Base-by-base conservation (phyloP, 306 rosid species). In the barrel medic (Medicago truncatula) region DNA sequence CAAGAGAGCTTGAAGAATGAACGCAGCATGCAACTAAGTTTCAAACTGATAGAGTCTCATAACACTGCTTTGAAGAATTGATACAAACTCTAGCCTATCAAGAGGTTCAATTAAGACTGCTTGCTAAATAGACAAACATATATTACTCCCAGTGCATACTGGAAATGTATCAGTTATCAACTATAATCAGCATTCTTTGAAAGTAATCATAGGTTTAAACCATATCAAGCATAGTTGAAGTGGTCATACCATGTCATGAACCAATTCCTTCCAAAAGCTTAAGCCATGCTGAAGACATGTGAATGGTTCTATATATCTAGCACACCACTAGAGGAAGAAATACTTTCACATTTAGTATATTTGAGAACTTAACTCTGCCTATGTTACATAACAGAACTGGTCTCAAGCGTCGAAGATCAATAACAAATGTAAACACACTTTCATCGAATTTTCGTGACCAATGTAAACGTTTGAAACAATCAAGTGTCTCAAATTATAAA, bases 221-320 rank as follows among this genome's bases (percentile, higher is more conserved):
- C 53, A 43, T 65, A 39, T 65, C 5, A 65, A 39, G 70, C 50
- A 65, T 5, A 39, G 6, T 38, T 17, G 50, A 39, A 17, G 16
- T 17, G 5, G 34, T 17, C 17, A 64, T 39, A 39, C 70, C 70
- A 39, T 66, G 71, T 41, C 36, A 41, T 11, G 36, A 66, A 17
- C 71, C 34, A 66, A 9, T 9, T 63, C 25, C 47, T 63, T 39
- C 69, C 25, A 36, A 63, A 63, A 63, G 69, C 49, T 9, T 16
- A 16, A 38, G 47, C n/a, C 38, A 46, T 16, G 69, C 25, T 38
- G 69, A 38, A n/a, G 47, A 14, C n/a, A 39, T 23, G 20, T 31
- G 44, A 61, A 61, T 31, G 67, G 41, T 61, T 61, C 34, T 14
- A 34, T 15, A 34, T 15, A 31, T 61, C 67, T 61, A 8, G 31